Evolutionary conservation across 257 asterid genomes (phyloP).

Genomic region (Osmanthus fragrans): DNA sequence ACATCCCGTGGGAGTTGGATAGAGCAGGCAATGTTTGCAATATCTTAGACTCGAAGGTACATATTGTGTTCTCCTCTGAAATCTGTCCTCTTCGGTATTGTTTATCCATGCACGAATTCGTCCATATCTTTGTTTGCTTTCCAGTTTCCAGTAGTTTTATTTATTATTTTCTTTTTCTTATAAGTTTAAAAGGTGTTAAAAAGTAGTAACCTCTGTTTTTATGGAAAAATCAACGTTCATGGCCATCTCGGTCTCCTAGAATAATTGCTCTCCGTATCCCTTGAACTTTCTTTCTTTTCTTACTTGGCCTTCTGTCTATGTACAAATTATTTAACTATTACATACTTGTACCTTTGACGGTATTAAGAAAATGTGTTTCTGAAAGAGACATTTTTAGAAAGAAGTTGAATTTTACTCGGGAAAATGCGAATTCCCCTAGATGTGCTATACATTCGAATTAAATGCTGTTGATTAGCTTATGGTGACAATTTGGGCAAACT

Average conservation of each 20-base stretch:
- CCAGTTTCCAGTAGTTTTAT: not conserved
- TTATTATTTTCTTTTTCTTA: too few relatives aligned
- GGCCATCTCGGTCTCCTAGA: too few relatives aligned
- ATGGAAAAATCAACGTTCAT: too few relatives aligned
- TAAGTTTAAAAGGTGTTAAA: too few relatives aligned
- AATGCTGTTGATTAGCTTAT: too few relatives aligned
- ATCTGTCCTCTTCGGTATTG: not conserved
- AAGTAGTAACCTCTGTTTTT: too few relatives aligned
- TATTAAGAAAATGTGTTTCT: not conserved
- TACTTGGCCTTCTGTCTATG: not conserved
- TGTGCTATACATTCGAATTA: too few relatives aligned
- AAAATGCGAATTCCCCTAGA: too few relatives aligned
- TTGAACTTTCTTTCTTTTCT: not conserved
- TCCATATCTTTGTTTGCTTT: not conserved
- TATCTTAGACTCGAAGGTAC: constrained; percentile 87
- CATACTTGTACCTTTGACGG: not conserved
- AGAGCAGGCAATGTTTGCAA: constrained; percentile 80
- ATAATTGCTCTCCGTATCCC: too few relatives aligned
- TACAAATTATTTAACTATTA: not conserved
- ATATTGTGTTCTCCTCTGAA: constrained; percentile 4
- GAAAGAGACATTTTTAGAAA: too few relatives aligned
- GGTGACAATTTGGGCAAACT: too few relatives aligned
- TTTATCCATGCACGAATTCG: not conserved
- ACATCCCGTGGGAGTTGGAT: constrained; percentile 74
- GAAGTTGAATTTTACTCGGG: too few relatives aligned